These are phyloP conservation scores for Citrullus colocynthis DNA, from an alignment of 306 rosid species.

Conservation along the genomic window DNA sequence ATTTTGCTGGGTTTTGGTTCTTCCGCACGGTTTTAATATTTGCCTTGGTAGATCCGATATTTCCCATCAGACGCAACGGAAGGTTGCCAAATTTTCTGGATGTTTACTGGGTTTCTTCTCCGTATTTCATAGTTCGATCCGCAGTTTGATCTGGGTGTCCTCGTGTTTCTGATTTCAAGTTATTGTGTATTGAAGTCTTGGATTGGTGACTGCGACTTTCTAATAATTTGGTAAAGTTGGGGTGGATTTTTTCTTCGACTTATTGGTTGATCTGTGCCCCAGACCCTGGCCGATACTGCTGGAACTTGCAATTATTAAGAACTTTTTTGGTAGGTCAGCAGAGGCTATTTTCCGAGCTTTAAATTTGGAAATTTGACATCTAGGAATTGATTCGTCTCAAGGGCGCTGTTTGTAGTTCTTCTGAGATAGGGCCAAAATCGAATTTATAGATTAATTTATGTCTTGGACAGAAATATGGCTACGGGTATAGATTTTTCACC, in stretches of 20 bases:
- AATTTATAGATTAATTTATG: conserved; percentile 13
- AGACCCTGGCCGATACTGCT: not conserved
- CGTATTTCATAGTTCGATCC: not conserved
- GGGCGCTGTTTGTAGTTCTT: not conserved
- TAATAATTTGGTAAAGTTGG: not conserved
- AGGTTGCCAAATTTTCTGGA: not conserved
- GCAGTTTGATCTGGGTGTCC: not conserved
- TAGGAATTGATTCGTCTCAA: not conserved
- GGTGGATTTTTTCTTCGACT: not conserved
- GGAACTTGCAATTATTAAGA: not conserved
- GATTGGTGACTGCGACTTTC: not conserved
- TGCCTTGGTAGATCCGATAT: not conserved
- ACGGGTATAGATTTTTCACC: conserved; percentile 47
- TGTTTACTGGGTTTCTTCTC: not conserved
- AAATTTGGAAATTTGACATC: not conserved
- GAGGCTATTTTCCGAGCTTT: not conserved
- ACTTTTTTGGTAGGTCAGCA: not conserved
- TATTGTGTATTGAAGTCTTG: not conserved
- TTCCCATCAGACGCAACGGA: not conserved
- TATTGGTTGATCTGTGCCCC: not conserved
- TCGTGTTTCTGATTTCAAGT: not conserved
- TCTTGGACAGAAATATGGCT: conserved; percentile 30
- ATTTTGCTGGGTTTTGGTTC: not conserved
- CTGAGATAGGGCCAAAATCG: not conserved
- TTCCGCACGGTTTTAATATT: not conserved